A percentile compares a stretch with the other conserved stretches of the same genome.
Evolutionary conservation across 768 basidiomycete species (phyloP).

Genomic region (Phanerochaete carnosa): DNA sequence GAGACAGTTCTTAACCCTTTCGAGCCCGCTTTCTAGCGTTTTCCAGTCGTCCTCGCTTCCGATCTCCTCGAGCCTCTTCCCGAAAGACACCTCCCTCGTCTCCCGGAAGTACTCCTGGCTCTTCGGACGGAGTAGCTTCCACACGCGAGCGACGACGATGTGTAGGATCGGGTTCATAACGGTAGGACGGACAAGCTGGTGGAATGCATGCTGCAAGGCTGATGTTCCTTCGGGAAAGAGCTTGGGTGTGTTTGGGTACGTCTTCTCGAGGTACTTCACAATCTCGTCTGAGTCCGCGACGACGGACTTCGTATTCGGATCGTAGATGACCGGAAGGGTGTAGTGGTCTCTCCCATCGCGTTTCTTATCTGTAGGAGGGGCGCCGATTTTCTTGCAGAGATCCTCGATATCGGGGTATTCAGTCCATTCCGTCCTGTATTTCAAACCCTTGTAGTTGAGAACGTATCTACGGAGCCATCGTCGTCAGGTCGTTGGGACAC

Average conservation of each 20-base stretch:
- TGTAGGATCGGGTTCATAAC: not conserved
- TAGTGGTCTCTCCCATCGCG: constrained; percentile 32
- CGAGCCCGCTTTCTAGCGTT: constrained; percentile 22
- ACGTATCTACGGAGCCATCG: constrained; percentile 24
- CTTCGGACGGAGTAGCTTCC: constrained; percentile 19
- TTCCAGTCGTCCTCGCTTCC: constrained; percentile 27
- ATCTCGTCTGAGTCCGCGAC: constrained; percentile 45
- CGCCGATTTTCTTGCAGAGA: constrained; percentile 27
- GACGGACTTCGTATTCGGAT: constrained; percentile 36
- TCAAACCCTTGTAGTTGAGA: constrained; percentile 34
- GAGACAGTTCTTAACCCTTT: constrained; percentile 26
- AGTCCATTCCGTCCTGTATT: constrained; percentile 44
- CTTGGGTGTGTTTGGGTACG: constrained; percentile 41
- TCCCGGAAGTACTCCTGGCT: constrained; percentile 32
- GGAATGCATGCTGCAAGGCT: constrained; percentile 31
- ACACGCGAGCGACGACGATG: not conserved
- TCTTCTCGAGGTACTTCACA: constrained; percentile 46
- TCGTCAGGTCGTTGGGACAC: constrained; percentile 14
- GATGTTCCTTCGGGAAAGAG: constrained; percentile 37
- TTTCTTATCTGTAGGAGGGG: constrained; percentile 29
- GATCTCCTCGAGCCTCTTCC: constrained; percentile 34
- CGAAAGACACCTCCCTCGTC: constrained; percentile 31
- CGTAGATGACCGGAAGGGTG: constrained; percentile 50
- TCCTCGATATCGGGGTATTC: constrained; percentile 45
- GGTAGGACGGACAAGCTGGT: not conserved